These are phyloP conservation scores for Phytophthora hybrid DNA, from an alignment of 352 stramenopile species.

Conservation along the genomic window DNA sequence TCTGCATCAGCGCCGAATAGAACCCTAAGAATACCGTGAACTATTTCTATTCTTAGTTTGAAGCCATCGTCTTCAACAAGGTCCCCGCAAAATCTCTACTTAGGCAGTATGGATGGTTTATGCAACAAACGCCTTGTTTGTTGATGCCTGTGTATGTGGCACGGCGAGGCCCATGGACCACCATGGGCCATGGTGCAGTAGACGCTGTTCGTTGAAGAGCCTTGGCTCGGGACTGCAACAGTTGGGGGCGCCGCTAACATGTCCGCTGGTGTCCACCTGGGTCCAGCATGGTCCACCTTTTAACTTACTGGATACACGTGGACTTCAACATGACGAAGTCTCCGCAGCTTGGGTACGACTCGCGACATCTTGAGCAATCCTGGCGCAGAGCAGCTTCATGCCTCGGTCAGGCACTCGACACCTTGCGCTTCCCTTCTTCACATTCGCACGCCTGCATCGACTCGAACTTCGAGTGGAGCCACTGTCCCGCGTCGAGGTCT, in stretches of 20 bases:
- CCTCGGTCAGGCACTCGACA: neutral
- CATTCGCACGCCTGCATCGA: slow-evolving; percentile 14
- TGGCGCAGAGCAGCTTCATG: neutral
- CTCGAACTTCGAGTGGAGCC: neutral
- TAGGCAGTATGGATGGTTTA: too few relatives aligned
- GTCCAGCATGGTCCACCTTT: slow-evolving; percentile 9
- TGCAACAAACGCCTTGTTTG: too few relatives aligned
- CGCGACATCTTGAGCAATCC: neutral
- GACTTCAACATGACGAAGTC: slow-evolving; percentile 14
- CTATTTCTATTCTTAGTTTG: too few relatives aligned
- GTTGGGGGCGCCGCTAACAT: neutral
- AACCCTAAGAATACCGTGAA: too few relatives aligned
- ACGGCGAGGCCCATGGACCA: too few relatives aligned
- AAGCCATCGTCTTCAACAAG: too few relatives aligned
- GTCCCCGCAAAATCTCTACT: too few relatives aligned
- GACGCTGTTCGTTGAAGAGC: too few relatives aligned
- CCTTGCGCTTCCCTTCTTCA: slow-evolving; percentile 13
- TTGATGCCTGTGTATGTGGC: too few relatives aligned
- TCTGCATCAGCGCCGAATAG: too few relatives aligned
- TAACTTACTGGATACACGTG: slow-evolving; percentile 16
- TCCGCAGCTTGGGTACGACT: neutral
- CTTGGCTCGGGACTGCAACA: too few relatives aligned
- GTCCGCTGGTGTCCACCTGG: slow-evolving; percentile 2
- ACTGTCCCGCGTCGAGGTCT: slow-evolving; percentile 18
- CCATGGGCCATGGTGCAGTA: too few relatives aligned